phyloP scores from a whole-genome alignment of 768 basidiomycete genomes.

The Russula abietina region DNA sequence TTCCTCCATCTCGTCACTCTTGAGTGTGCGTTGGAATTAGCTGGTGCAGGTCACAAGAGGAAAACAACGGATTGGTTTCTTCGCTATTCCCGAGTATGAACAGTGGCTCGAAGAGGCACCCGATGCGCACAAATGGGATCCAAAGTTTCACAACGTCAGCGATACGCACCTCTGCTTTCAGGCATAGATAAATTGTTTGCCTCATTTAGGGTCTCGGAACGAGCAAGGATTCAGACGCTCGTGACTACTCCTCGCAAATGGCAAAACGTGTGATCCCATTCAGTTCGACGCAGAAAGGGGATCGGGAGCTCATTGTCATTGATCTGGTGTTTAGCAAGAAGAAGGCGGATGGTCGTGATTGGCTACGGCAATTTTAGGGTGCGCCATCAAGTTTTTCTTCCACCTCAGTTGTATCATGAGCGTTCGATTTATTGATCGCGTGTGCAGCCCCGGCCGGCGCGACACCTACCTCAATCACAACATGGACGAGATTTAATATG shows the following conservation, averaged over 20 bases:
- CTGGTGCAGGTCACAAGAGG: conserved; percentile 64
- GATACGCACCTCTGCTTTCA: neutral
- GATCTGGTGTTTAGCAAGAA: conserved; percentile 99
- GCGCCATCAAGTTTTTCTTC: conserved; percentile 15
- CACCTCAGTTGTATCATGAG: no score
- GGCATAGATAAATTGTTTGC: neutral
- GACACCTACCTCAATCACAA: conserved; percentile 92
- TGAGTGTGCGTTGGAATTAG: neutral
- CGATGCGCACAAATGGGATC: conserved; percentile 74
- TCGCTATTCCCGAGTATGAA: conserved; percentile 96
- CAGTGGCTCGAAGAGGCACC: conserved; percentile 79
- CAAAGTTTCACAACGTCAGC: conserved; percentile 94
- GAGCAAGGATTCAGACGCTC: conserved; percentile 81
- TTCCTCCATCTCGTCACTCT: conserved; percentile 8
- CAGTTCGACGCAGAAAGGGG: conserved; percentile 69
- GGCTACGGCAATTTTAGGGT: conserved; percentile 92
- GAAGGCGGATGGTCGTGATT: conserved; percentile 96
- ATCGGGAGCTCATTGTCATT: conserved; percentile 81
- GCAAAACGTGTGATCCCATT: conserved; percentile 93
- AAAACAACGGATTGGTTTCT: conserved; percentile 77
- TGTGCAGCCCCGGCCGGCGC: conserved; percentile 64
- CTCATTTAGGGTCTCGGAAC: conserved; percentile 86
- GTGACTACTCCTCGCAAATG: conserved; percentile 90
- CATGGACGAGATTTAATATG: conserved; percentile 75
- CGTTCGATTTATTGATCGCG: neutral